Percentiles rank a stretch among this genome's conserved stretches.
phyloP scores from a whole-genome alignment of 1,284 basidiomycete species.

The Rhizopogon parksii region DNA sequence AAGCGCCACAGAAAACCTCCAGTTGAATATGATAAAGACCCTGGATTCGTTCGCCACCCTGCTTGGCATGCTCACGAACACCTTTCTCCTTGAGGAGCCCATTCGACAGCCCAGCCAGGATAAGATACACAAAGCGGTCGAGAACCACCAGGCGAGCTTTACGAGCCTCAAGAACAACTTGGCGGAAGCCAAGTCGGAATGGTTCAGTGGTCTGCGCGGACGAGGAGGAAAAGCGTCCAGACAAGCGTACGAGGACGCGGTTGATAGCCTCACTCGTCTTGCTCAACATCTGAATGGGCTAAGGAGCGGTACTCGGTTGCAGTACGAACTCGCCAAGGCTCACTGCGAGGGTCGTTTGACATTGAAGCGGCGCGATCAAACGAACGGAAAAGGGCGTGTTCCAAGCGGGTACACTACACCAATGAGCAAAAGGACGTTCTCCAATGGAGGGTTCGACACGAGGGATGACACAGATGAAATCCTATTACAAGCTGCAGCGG shows the following conservation, averaged over 20 bases:
- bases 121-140: slow-evolving; percentile 67
- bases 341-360: slow-evolving; percentile 49
- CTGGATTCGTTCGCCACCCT: slow-evolving; percentile 85
- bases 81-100: slow-evolving; percentile 79
- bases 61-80: slow-evolving; percentile 70
- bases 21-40: slow-evolving; percentile 78
- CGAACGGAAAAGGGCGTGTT: slow-evolving; percentile 22
- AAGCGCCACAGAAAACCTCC: slow-evolving; percentile 78
- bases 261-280: slow-evolving; percentile 76
- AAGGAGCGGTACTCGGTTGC: slow-evolving; percentile 74
- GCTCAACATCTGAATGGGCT: slow-evolving; percentile 89
- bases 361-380: slow-evolving; percentile 17
- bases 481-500: slow-evolving; percentile 59
- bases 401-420: slow-evolving; percentile 16
- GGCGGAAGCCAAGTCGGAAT: slow-evolving; percentile 79
- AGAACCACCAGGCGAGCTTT: slow-evolving; percentile 81
- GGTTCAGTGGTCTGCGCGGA: slow-evolving; percentile 42
- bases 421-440: slow-evolving; percentile 7
- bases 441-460: slow-evolving; percentile 11
- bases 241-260: slow-evolving; percentile 75
- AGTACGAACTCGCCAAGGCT: slow-evolving; percentile 72
- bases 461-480: slow-evolving; percentile 49
- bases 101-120: slow-evolving; percentile 46
- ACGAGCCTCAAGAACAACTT: slow-evolving; percentile 80
- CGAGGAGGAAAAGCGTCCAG: slow-evolving; percentile 37